These are phyloP conservation scores for Diplotaxis tenuifolia DNA, from an alignment of 345 rosid species.

Conservation along the genomic window DNA sequence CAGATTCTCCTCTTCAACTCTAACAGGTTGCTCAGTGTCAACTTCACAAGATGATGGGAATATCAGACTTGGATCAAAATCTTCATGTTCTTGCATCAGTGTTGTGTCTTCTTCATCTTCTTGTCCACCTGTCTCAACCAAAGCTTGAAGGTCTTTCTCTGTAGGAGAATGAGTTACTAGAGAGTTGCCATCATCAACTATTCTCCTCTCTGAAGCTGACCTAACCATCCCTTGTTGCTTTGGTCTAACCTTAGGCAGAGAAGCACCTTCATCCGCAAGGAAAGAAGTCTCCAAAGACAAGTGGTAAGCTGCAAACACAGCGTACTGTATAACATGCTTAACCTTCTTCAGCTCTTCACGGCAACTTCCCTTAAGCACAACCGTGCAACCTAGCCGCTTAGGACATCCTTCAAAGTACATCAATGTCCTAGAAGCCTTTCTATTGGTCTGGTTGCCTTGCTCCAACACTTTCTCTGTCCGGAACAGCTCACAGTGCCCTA, in stretches of 20 bases:
- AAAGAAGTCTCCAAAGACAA: constrained; percentile 91
- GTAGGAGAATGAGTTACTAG: constrained; percentile 34
- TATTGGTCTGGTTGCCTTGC: constrained; percentile 62
- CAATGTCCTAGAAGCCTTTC: constrained; percentile 81
- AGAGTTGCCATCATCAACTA: constrained; percentile 43
- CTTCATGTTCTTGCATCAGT: constrained; percentile 39
- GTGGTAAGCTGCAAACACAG: constrained; percentile 97
- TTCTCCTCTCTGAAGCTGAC: constrained; percentile 43
- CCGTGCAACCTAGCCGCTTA: constrained; percentile 81
- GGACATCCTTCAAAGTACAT: constrained; percentile 99
- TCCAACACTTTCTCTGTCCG: constrained; percentile 69
- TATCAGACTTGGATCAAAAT: constrained; percentile 38
- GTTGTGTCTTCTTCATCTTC: neutral
- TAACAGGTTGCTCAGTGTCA: constrained; percentile 34
- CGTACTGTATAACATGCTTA: constrained; percentile 83
- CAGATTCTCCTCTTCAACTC: constrained; percentile 39
- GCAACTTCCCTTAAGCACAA: constrained; percentile 61
- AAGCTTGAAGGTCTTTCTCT: constrained; percentile 30
- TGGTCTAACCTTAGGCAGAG: constrained; percentile 61
- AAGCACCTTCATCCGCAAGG: constrained; percentile 99
- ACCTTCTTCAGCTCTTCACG: constrained; percentile 92
- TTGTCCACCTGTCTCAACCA: constrained; percentile 26
- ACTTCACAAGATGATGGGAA: constrained; percentile 34
- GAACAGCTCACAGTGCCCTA: constrained; percentile 91
- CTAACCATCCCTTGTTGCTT: constrained; percentile 40